Conservation (phyloP, 495 filamentous ascomycete genomes). For the Tuber indicum region DNA sequence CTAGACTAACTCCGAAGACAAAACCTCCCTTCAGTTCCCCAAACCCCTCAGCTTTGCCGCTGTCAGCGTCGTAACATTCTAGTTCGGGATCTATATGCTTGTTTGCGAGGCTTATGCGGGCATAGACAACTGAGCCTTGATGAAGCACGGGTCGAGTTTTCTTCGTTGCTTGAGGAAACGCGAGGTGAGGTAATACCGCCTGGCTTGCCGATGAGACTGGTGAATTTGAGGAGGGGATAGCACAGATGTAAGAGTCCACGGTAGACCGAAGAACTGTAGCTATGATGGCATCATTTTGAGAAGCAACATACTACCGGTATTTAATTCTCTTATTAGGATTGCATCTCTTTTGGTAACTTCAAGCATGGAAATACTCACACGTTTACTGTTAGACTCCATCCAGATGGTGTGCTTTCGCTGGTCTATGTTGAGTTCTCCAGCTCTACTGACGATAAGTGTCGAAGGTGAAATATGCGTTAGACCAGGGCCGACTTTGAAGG, state of each 20-base stretch:
- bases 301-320: conserved; percentile 63
- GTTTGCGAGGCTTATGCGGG: conserved; percentile 65
- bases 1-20: conserved; percentile 71
- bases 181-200: conserved; percentile 73
- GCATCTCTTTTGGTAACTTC: conserved; percentile 26
- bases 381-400: conserved; percentile 62
- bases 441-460: conserved; percentile 64
- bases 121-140: conserved; percentile 74
- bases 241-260: conserved; percentile 67
- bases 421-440: conserved; percentile 73
- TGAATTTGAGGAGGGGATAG: conserved; percentile 50
- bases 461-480: conserved; percentile 65
- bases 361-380: conserved; percentile 46
- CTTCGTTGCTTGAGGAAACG: conserved; percentile 85
- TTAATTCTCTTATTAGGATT: conserved; percentile 45
- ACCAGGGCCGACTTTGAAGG: conserved; percentile 79
- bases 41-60: conserved; percentile 82
- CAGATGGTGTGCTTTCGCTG: conserved; percentile 70
- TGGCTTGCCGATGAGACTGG: conserved; percentile 60
- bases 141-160: conserved; percentile 78
- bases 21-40: conserved; percentile 82
- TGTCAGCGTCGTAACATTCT: conserved; percentile 75
- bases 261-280: conserved; percentile 71
- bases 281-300: conserved; percentile 71
- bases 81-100: conserved; percentile 82